Evolutionary conservation across 768 basidiomycete genomes (phyloP).

Genomic region (Pulveroboletus ravenelii): DNA sequence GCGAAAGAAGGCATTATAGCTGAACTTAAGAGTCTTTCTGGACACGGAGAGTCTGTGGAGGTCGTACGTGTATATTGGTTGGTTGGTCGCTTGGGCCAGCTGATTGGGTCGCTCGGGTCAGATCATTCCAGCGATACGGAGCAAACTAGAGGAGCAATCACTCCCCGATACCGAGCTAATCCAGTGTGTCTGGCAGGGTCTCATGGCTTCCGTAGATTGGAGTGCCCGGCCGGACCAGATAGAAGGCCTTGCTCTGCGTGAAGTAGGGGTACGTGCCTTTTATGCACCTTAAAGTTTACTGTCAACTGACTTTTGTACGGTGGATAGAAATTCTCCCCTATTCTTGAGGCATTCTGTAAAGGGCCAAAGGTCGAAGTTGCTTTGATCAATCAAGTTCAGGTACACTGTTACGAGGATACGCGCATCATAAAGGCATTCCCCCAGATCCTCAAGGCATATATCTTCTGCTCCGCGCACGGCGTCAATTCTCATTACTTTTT

Average conservation of each 20-base stretch:
- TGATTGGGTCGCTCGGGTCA: constrained; percentile 28
- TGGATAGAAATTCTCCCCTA: constrained; percentile 71
- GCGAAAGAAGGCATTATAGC: constrained; percentile 74
- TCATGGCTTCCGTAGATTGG: constrained; percentile 87
- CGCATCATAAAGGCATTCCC: constrained; percentile 93
- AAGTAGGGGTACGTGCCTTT: constrained; percentile 65
- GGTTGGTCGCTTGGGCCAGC: not conserved
- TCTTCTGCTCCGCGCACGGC: not conserved
- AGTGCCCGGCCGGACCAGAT: constrained; percentile 87
- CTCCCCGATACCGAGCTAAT: constrained; percentile 83
- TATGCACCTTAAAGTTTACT: not conserved
- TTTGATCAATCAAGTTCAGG: constrained; percentile 91
- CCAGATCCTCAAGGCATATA: constrained; percentile 78
- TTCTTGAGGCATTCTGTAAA: constrained; percentile 87
- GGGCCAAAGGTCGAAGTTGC: constrained; percentile 88
- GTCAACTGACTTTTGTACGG: not conserved
- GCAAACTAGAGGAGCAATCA: constrained; percentile 69
- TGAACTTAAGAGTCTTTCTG: constrained; percentile 65
- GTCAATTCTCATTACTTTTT: constrained; percentile 8
- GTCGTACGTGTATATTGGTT: constrained; percentile 44
- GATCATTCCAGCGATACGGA: constrained; percentile 74
- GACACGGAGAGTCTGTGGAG: constrained; percentile 62
- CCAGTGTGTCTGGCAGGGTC: constrained; percentile 87
- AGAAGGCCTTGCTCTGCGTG: constrained; percentile 81
- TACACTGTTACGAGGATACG: constrained; percentile 95